These are phyloP conservation scores for Talaromyces sp. DNA, from an alignment of 2,329 filamentous ascomycete genomes.

Conservation along the genomic window DNA sequence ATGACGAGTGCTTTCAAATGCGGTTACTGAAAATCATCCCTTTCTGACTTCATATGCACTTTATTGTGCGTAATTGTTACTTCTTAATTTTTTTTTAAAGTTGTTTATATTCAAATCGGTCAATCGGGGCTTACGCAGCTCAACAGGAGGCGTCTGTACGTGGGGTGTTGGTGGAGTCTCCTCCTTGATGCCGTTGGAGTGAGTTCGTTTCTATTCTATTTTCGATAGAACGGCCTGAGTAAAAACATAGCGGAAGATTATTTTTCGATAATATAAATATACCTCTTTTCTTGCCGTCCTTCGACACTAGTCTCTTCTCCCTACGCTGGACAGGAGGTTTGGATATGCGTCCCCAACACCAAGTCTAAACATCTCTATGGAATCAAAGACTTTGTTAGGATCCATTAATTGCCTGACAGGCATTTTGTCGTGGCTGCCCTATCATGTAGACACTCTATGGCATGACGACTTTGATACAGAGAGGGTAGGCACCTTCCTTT, in stretches of 20 bases:
- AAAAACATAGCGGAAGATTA: neutral
- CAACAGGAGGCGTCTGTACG: constrained; percentile 6
- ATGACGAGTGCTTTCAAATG: neutral
- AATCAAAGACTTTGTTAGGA: neutral
- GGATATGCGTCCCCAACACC: neutral
- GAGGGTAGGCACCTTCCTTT: constrained; percentile 2
- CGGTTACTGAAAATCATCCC: constrained; percentile 1
- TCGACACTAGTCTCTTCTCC: neutral
- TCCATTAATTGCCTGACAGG: neutral
- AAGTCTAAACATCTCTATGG: neutral
- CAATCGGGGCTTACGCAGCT: neutral
- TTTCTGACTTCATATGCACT: neutral
- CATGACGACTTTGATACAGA: neutral
- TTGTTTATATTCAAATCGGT: constrained; percentile 8
- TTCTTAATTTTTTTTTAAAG: neutral
- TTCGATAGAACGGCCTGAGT: neutral
- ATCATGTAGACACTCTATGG: neutral
- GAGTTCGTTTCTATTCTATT: neutral
- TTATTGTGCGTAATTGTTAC: neutral
- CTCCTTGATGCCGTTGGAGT: neutral
- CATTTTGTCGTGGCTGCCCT: neutral
- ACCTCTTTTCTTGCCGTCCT: neutral
- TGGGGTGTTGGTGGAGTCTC: neutral
- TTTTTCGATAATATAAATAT: neutral
- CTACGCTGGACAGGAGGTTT: neutral